These are phyloP conservation scores for Aspergillus spinulosporus DNA, from an alignment of 2,329 filamentous ascomycete genomes.

Conservation along the genomic window DNA sequence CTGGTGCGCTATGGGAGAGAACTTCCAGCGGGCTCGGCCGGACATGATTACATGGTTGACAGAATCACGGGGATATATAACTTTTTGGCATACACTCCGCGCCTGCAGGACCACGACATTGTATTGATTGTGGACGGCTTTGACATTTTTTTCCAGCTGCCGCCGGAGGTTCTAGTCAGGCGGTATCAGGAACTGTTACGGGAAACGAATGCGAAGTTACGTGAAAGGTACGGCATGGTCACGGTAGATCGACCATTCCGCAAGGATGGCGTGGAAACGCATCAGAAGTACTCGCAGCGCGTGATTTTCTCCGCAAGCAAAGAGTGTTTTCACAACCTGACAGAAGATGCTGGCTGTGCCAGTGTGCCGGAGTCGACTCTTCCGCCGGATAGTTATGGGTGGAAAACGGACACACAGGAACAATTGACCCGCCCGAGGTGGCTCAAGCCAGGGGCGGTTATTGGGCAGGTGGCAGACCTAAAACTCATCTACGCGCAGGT, in stretches of 20 bases:
- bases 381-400: constrained; percentile 51
- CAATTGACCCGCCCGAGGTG: constrained; percentile 49
- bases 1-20: constrained; percentile 49
- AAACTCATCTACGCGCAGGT: constrained; percentile 48
- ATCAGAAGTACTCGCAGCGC: constrained; percentile 52
- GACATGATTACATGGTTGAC: constrained; percentile 47
- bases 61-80: constrained; percentile 49
- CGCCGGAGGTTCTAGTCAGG: constrained; percentile 61
- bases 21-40: constrained; percentile 29
- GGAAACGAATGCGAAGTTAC: constrained; percentile 56
- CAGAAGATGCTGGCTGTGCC: constrained; percentile 52
- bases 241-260: constrained; percentile 24
- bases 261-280: constrained; percentile 23
- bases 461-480: constrained; percentile 54
- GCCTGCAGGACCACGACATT: constrained; percentile 60
- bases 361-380: constrained; percentile 55
- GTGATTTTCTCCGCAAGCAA: constrained; percentile 60
- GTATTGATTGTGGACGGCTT: constrained; percentile 64
- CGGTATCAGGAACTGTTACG: constrained; percentile 60
- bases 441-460: constrained; percentile 51
- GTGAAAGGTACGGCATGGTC: constrained; percentile 49
- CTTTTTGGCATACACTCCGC: constrained; percentile 50
- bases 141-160: constrained; percentile 66
- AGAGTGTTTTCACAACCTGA: constrained; percentile 48
- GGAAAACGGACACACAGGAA: constrained; percentile 43